Evolutionary conservation across 345 rosid species (phyloP).

Genomic region (Pelargonium nanum): DNA sequence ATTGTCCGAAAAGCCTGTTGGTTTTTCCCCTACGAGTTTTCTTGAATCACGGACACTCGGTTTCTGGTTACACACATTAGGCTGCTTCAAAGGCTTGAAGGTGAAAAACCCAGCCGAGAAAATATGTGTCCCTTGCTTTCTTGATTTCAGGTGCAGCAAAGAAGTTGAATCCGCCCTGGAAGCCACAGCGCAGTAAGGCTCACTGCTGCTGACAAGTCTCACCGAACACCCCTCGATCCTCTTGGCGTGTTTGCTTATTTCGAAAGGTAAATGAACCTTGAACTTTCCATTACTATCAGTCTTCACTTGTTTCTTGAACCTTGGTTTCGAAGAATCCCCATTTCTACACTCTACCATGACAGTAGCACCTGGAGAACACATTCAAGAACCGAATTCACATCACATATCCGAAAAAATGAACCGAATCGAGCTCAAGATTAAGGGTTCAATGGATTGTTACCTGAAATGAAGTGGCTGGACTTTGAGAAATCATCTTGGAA

Average conservation of each 20-base stretch:
- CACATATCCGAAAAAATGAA: neutral
- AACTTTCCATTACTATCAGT: constrained; percentile 68
- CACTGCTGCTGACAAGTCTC: constrained; percentile 53
- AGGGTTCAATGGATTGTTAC: constrained; percentile 16
- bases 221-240: constrained; percentile 64
- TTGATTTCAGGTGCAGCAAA: constrained; percentile 43
- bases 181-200: constrained; percentile 64
- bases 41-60: constrained; percentile 20
- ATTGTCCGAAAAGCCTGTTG: constrained; percentile 34
- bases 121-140: constrained; percentile 36
- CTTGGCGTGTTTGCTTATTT: constrained; percentile 51
- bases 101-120: constrained; percentile 92
- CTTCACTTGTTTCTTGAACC: constrained; percentile 47
- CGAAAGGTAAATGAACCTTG: constrained; percentile 52
- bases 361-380: constrained; percentile 50
- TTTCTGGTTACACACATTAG: constrained; percentile 51
- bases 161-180: constrained; percentile 58
- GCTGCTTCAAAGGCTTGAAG: constrained; percentile 65
- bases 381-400: neutral
- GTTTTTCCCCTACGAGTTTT: constrained; percentile 23
- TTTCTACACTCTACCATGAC: constrained; percentile 67
- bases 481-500: constrained; percentile 44
- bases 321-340: constrained; percentile 27
- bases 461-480: constrained; percentile 67
- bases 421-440: neutral